These are phyloP conservation scores for Truncatella angustata DNA, from an alignment of 2,329 filamentous ascomycete species.

Conservation along the genomic window DNA sequence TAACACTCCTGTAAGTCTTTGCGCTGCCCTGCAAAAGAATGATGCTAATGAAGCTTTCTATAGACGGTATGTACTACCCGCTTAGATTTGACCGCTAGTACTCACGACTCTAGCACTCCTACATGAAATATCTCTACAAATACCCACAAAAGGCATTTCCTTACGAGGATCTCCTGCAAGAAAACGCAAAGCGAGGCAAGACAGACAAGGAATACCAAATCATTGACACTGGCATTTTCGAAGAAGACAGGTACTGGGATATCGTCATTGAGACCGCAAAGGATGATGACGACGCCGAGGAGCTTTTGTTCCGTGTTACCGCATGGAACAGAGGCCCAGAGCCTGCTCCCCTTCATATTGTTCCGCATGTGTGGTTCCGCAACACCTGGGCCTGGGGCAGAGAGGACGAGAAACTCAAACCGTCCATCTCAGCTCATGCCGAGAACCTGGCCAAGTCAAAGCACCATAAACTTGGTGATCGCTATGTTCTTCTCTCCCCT, in stretches of 20 bases:
- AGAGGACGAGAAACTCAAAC: conserved; percentile 73
- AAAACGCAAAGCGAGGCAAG: conserved; percentile 76
- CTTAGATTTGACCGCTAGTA: conserved; percentile 11
- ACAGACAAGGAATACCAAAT: conserved; percentile 88
- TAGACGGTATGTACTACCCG: conserved; percentile 44
- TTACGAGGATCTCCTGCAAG: conserved; percentile 81
- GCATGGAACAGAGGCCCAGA: conserved; percentile 95
- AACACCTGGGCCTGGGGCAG: conserved; percentile 97
- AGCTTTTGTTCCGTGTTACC: conserved; percentile 89
- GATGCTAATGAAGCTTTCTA: conserved; percentile 21
- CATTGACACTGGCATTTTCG: conserved; percentile 82
- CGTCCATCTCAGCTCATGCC: conserved; percentile 65
- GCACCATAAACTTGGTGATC: conserved; percentile 77
- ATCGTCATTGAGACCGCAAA: conserved; percentile 97
- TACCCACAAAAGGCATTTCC: conserved; percentile 91
- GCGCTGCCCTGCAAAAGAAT: conserved; percentile 8
- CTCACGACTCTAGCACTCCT: conserved; percentile 68
- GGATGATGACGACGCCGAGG: conserved; percentile 86
- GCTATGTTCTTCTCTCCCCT: conserved; percentile 82
- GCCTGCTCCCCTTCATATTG: conserved; percentile 85
- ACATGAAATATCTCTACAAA: conserved; percentile 99
- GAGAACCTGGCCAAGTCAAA: conserved; percentile 72
- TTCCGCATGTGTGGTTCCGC: conserved; percentile 94
- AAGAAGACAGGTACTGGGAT: conserved; percentile 92
- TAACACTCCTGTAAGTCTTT: conserved; percentile 69